phyloP scores from a whole-genome alignment of 345 rosid genomes.

The Lepidium sativum region DNA sequence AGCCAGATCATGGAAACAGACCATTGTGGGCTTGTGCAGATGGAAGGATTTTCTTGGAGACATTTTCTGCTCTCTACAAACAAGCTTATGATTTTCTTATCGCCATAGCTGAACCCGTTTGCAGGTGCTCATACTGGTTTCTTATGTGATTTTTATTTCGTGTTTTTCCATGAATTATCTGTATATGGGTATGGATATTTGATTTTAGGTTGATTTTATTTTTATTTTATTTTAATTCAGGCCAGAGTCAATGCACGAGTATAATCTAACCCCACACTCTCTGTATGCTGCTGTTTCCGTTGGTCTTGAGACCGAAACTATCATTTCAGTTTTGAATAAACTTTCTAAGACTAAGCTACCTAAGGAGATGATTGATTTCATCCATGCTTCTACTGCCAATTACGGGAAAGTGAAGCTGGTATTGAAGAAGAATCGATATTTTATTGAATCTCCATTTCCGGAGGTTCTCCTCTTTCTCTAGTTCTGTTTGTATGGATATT shows the following conservation, averaged over 20 bases:
- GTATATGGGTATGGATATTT: too few species aligned
- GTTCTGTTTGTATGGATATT: not conserved
- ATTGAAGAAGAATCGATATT: constrained; percentile 80
- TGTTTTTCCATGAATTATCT: too few species aligned
- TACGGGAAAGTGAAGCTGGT: constrained; percentile 98
- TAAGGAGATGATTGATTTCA: constrained; percentile 77
- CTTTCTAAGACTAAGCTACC: constrained; percentile 93
- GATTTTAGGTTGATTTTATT: too few species aligned
- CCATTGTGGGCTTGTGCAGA: constrained; percentile 97
- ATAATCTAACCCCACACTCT: constrained; percentile 91
- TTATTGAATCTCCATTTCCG: constrained; percentile 87
- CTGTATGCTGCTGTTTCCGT: constrained; percentile 95
- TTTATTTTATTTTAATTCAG: constrained; percentile 16
- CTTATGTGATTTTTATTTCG: too few species aligned
- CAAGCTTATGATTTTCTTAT: constrained; percentile 96
- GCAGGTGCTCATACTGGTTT: constrained; percentile 28
- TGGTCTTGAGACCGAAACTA: constrained; percentile 89
- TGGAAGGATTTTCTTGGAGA: constrained; percentile 82
- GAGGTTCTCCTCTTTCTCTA: constrained; percentile 32
- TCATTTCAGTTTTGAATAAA: constrained; percentile 74
- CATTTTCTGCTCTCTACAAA: constrained; percentile 74
- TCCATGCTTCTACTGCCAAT: constrained; percentile 82
- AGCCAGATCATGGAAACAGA: constrained; percentile 68
- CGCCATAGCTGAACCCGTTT: constrained; percentile 96
- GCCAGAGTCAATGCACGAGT: constrained; percentile 99